A percentile compares a stretch with the other conserved stretches of the same genome.
These are phyloP conservation scores for Stentor coeruleus DNA, from an alignment of 73 alveolate genomes.

Conservation along the genomic window DNA sequence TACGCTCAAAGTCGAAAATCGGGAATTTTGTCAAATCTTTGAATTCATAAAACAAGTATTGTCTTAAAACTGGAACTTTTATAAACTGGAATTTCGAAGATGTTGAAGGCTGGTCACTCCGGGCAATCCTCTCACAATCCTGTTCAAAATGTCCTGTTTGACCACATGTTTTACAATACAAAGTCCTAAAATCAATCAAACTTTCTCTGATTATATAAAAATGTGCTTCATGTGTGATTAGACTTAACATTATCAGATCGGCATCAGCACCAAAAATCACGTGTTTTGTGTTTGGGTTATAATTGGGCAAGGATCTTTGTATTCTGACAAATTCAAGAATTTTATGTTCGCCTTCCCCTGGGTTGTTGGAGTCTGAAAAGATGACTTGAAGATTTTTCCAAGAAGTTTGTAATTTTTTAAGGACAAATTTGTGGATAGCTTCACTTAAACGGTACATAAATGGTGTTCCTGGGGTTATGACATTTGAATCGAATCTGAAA, in stretches of 20 bases:
- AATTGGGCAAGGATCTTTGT: conserved; percentile 73
- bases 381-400: conserved; percentile 67
- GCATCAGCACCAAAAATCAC: conserved; percentile 99
- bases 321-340: conserved; percentile 92
- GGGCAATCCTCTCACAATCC: conserved; percentile 68
- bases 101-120: conserved; percentile 28
- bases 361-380: conserved; percentile 91
- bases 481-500: conserved; percentile 76
- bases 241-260: conserved; percentile 99
- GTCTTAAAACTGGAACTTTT: conserved; percentile 82
- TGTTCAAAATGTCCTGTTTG: conserved; percentile 81
- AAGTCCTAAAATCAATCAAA: conserved; percentile 50
- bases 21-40: conserved; percentile 29
- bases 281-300: conserved; percentile 94
- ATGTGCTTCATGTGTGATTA: conserved; percentile 99
- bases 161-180: conserved; percentile 86
- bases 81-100: conserved; percentile 65
- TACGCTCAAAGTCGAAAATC: conserved; percentile 79
- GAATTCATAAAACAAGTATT: conserved; percentile 78
- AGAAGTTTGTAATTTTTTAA: neutral
- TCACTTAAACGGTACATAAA: conserved; percentile 61
- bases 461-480: conserved; percentile 94
- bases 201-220: conserved; percentile 97
- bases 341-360: conserved; percentile 99
- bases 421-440: conserved; percentile 33